Base-by-base conservation (phyloP, 352 stramenopile species). In the Peronospora destructor region DNA sequence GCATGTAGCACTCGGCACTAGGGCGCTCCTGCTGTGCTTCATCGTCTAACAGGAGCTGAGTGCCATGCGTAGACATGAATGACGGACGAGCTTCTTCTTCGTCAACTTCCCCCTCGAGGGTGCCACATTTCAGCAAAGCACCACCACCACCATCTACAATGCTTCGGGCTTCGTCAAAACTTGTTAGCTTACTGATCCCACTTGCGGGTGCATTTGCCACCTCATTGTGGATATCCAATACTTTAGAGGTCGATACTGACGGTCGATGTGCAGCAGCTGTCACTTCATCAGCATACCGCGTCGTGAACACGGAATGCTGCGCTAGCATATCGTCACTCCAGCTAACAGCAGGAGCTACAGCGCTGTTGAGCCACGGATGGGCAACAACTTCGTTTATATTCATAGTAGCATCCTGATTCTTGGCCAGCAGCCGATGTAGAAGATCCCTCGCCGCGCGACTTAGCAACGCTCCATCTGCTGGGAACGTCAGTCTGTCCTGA, bases 1-100 rank as follows among this genome's bases (percentile, higher is more conserved):
- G 73, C 76, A 92, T 92, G 61, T 73, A 92, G 12, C 68, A 71
- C 36, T 92, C 82, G 9, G 78, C 73, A 40, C 74, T 92, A 7
- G 68, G 73, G 11, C 61, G 61, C 29, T 64, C 56, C 26, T 68
- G 60, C 23, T 70, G 64, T 23, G 32, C 50, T 59, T 74, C 61
- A 14, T 74, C 65, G 1, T 69, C 56, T 25, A 71, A 10, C 9
- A 66, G 23, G 9, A 68, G 53, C 16, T 63, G 61, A 14, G 69
- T 73, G 36, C 77, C 75, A 30, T 86, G 71, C 2, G 76, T 91
- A 3, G 82, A 93, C 28, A 93, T 55, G 25, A 84, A 87, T 4
- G 82, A 93, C 38, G 75, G 66, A 7, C 79, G 82, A 4, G 76
- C 71, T 16, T 58, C 53, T 21, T 66, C 61, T 44, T 66, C 61